phyloP scores from a whole-genome alignment of 768 basidiomycete species.

The Rhizopogon salebrosus region DNA sequence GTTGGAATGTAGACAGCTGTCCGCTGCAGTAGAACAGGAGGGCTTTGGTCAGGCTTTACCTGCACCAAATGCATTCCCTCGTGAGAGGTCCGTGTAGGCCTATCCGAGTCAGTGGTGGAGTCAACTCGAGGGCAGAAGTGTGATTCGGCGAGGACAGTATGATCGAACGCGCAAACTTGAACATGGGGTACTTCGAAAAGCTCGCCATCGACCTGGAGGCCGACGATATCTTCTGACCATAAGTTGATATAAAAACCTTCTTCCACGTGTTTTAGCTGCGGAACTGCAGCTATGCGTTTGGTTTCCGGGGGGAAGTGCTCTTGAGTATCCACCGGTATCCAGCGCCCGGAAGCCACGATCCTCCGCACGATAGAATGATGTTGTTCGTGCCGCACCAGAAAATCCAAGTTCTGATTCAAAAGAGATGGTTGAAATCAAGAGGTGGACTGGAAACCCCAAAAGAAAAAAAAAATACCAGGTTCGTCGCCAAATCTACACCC shows the following conservation, averaged over 20 bases:
- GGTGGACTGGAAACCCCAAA: background rate
- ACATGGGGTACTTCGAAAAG: background rate
- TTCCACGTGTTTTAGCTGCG: background rate
- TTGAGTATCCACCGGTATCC: background rate
- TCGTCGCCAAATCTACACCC: background rate
- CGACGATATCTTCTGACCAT: background rate
- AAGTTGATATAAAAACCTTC: background rate
- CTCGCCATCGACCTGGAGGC: background rate
- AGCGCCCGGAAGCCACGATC: background rate
- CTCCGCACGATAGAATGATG: background rate
- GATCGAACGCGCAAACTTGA: background rate
- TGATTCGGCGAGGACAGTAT: background rate
- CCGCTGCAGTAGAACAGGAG: background rate
- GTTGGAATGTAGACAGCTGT: background rate
- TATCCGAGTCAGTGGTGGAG: background rate
- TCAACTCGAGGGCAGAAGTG: background rate
- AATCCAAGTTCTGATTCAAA: background rate
- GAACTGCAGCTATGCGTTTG: background rate
- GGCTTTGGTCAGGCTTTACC: background rate
- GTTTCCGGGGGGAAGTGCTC: background rate
- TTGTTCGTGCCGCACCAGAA: background rate
- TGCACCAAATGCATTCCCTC: background rate
- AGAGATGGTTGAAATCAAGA: background rate
- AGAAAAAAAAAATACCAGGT: background rate
- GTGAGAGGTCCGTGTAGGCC: background rate